phyloP scores from a whole-genome alignment of 2,329 filamentous ascomycete genomes.

The Colletotrichum caudatum region DNA sequence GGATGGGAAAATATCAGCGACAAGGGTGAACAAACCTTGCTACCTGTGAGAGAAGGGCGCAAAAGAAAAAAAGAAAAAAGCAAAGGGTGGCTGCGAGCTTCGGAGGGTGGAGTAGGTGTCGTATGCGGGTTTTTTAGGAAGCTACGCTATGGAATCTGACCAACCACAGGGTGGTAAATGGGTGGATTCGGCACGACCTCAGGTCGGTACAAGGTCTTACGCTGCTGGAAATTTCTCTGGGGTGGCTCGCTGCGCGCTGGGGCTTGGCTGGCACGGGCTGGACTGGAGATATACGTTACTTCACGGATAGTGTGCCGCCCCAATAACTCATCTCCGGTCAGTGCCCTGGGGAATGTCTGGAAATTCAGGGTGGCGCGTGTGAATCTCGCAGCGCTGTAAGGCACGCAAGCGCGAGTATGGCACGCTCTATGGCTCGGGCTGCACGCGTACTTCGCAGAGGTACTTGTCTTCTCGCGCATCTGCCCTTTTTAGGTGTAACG shows the following conservation, averaged over 20 bases:
- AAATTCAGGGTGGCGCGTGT: slow-evolving; percentile 40
- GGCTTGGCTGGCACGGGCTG: neutral
- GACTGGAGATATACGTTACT: no score
- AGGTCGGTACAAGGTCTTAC: slow-evolving; percentile 21
- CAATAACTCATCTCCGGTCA: slow-evolving; percentile 7
- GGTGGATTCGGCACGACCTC: slow-evolving; percentile 5
- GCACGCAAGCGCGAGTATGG: slow-evolving; percentile 3
- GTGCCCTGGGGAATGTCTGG: slow-evolving; percentile 37
- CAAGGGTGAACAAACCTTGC: slow-evolving; percentile 31
- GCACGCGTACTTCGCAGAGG: neutral
- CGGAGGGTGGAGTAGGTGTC: slow-evolving; percentile 39
- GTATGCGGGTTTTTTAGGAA: slow-evolving; percentile 45
- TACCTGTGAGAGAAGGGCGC: neutral
- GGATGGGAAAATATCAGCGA: slow-evolving; percentile 26
- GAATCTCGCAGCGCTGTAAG: slow-evolving; percentile 8
- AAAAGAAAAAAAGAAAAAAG: slow-evolving; percentile 15
- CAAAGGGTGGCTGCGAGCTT: slow-evolving; percentile 3
- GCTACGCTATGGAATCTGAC: neutral
- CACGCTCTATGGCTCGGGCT: slow-evolving; percentile 28
- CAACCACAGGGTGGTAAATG: slow-evolving; percentile 31
- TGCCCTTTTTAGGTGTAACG: slow-evolving; percentile 29
- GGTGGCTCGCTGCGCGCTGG: neutral
- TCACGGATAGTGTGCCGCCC: neutral
- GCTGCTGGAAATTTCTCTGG: slow-evolving; percentile 38
- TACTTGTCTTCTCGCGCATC: slow-evolving; percentile 26